A percentile compares a stretch with the other conserved stretches of the same genome.
phyloP scores from a whole-genome alignment of 2,329 filamentous ascomycete species.

The Onygenales sp. region DNA sequence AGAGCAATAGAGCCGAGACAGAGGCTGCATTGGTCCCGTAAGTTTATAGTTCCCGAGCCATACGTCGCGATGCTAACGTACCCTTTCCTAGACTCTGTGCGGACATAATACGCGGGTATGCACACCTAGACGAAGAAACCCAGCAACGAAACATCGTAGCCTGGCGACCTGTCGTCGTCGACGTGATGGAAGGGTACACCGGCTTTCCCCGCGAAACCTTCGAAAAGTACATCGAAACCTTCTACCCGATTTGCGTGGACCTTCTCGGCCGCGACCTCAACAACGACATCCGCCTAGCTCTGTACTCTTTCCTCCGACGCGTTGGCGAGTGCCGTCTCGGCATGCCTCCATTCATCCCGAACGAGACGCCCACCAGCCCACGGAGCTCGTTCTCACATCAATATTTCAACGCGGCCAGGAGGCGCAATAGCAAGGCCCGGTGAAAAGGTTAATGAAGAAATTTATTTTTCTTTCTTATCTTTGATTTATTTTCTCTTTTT shows the following conservation, averaged over 20 bases:
- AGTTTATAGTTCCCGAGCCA: slow-evolving; percentile 19
- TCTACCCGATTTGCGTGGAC: slow-evolving; percentile 80
- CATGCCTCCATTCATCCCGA: slow-evolving; percentile 25
- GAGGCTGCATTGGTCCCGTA: slow-evolving; percentile 82
- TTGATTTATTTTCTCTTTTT: neutral
- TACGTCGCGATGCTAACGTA: slow-evolving; percentile 13
- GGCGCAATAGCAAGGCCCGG: slow-evolving; percentile 1
- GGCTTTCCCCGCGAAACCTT: slow-evolving; percentile 76
- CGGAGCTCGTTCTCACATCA: slow-evolving; percentile 27
- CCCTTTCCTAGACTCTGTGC: slow-evolving; percentile 58
- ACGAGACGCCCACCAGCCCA: slow-evolving; percentile 23
- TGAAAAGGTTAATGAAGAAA: neutral
- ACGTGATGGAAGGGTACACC: slow-evolving; percentile 87
- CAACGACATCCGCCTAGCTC: slow-evolving; percentile 63
- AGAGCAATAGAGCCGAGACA: slow-evolving; percentile 68
- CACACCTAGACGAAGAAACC: slow-evolving; percentile 82
- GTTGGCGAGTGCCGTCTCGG: slow-evolving; percentile 67
- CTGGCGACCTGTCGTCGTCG: slow-evolving; percentile 94
- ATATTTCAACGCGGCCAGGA: slow-evolving; percentile 6
- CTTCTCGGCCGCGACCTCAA: slow-evolving; percentile 74
- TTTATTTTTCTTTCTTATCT: neutral
- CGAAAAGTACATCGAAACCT: slow-evolving; percentile 64
- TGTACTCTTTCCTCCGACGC: slow-evolving; percentile 67
- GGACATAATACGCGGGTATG: slow-evolving; percentile 83
- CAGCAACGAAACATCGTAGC: slow-evolving; percentile 95